Base-by-base conservation (phyloP, 2,329 filamentous ascomycete genomes). In the Epichloe glyceriae region DNA sequence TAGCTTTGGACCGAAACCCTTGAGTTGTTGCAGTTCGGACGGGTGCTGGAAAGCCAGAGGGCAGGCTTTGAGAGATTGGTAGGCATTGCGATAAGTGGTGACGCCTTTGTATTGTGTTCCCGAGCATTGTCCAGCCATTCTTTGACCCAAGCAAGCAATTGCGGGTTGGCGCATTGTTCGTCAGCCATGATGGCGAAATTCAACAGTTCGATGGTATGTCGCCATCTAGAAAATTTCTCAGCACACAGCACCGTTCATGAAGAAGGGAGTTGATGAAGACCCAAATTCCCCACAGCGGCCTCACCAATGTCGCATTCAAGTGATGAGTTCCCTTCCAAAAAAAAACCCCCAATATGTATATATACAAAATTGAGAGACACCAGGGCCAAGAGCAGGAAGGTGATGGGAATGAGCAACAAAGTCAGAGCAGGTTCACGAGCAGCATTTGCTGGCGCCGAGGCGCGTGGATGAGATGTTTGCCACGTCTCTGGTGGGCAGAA, bases 41-140 rank as follows among this genome's bases (percentile, higher is more conserved):
- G 87, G 86, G 62, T 93, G 87, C 17, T 76, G 70, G 56, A 88
- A 86, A 1, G 69, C 67, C 39, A 88, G 70, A 0, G 87, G 86
- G 55, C 86, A 90, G 12, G 79, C 79, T 65, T 83, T 86, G 64
- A 93, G 78, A 2, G 86, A 85, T 52, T 87, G 76, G 60, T 88
- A 88, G 1, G 87, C 87, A 58, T 83, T 80, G 56, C 79, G 85
- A 64, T 89, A 91, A 0, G 79, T 82, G n/a, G 75, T 79, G 22
- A 81, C 68, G 20, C 83, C 84, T 62, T 88, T 17, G 79, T 78
- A 61, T 84, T 87, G 44, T 76, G 77, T 57, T 87, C 79, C 46
- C 76, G 74, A 12, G 85, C 86, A 40, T 76, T 63, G 43, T 89
- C 83, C 47, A 85, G 75, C 84, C 83, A 88, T 70, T 89, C 85